phyloP scores from a whole-genome alignment of 371 early-diverging fungal species.

The Rhizopus microsporus region DNA sequence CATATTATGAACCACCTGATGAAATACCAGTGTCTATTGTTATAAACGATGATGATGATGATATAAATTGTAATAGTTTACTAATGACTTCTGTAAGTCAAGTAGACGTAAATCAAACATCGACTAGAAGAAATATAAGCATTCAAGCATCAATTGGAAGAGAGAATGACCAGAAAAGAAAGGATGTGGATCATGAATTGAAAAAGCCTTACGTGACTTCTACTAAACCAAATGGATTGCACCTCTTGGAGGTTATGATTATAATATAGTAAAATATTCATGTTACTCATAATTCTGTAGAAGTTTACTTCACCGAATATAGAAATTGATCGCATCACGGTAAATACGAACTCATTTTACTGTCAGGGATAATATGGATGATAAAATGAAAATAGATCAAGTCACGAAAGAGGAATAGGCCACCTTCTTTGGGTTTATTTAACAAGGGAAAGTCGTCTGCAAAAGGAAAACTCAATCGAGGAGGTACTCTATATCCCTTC shows the following conservation, averaged over 20 bases:
- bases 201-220: neutral
- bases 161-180: neutral
- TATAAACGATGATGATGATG: neutral
- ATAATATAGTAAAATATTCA: neutral
- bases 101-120: constrained; percentile 1
- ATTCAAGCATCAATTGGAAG: too few species aligned
- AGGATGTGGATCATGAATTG: neutral
- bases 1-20: constrained; percentile 10
- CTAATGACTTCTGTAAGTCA: constrained; percentile 14
- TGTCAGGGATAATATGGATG: neutral
- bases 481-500: neutral
- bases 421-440: constrained; percentile 26
- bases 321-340: constrained; percentile 28
- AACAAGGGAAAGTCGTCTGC: constrained; percentile 42
- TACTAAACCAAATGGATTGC: constrained; percentile 14
- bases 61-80: neutral
- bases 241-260: constrained; percentile 20
- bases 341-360: neutral
- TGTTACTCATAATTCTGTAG: constrained; percentile 9
- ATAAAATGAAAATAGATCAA: constrained; percentile 4
- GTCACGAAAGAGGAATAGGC: neutral
- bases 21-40: constrained; percentile 1
- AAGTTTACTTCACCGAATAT: constrained; percentile 39
- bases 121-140: too few species aligned
- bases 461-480: constrained; percentile 14